These are phyloP conservation scores for Tephrocybe sp. DNA, from an alignment of 768 basidiomycete genomes.

Conservation along the genomic window DNA sequence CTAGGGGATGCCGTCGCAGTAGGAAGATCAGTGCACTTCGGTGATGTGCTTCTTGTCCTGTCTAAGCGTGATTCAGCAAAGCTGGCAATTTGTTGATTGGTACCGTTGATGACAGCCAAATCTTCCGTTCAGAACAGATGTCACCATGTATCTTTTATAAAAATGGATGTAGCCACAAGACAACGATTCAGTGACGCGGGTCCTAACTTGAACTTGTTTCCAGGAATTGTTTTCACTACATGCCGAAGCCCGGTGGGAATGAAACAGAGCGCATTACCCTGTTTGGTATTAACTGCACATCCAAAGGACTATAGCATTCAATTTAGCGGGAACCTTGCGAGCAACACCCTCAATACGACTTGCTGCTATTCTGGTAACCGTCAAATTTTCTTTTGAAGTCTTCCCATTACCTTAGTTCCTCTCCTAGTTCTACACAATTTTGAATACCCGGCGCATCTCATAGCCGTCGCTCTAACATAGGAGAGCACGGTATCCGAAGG, in stretches of 20 bases:
- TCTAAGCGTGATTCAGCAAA: neutral
- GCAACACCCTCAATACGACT: constrained; percentile 16
- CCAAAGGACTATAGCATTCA: neutral
- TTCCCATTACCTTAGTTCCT: constrained; percentile 4
- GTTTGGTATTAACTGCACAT: neutral
- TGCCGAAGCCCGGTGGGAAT: constrained; percentile 3
- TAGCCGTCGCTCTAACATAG: neutral
- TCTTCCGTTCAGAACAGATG: too few relatives aligned
- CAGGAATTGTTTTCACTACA: neutral
- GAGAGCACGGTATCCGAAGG: constrained; percentile 10
- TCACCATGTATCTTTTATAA: too few relatives aligned
- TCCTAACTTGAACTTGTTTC: too few relatives aligned
- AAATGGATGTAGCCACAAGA: too few relatives aligned
- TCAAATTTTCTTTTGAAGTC: neutral
- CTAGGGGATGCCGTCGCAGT: constrained; percentile 40
- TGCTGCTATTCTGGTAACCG: constrained; percentile 16
- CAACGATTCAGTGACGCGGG: too few relatives aligned
- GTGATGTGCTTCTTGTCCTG: constrained; percentile 42
- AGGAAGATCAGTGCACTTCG: constrained; percentile 44
- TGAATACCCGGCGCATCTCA: constrained; percentile 4
- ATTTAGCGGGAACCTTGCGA: constrained; percentile 11
- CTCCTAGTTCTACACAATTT: constrained; percentile 3
- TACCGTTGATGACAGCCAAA: too few relatives aligned
- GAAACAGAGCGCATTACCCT: neutral
- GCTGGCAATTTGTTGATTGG: neutral